phyloP scores from a whole-genome alignment of 164 flowering plant genomes.

The Liriodendron chinense region DNA sequence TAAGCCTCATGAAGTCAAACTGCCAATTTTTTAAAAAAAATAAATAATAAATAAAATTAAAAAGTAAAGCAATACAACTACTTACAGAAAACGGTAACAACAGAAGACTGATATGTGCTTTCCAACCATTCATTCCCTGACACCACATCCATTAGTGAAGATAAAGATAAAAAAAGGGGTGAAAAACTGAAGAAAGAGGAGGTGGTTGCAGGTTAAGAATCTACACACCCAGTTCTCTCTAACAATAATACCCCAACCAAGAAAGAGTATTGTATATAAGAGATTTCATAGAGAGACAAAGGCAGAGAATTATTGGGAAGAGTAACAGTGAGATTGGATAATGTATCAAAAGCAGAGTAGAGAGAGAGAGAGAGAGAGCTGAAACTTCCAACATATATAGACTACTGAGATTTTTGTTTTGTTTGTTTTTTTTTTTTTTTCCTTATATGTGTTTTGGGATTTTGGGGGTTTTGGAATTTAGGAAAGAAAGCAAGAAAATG shows the following conservation, averaged over 20 bases:
- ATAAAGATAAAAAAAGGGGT: conserved; percentile 10
- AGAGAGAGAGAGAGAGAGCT: background rate
- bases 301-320: conserved; percentile 9
- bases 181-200: conserved; percentile 3
- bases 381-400: background rate
- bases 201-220: conserved; percentile 15
- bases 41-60: background rate
- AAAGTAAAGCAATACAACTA: conserved; percentile 14
- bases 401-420: conserved; percentile 7
- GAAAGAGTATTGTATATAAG: background rate
- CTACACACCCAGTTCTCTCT: background rate
- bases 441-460: background rate
- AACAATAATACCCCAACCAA: background rate
- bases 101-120: conserved; percentile 34
- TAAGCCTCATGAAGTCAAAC: no score
- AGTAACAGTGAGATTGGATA: conserved; percentile 7
- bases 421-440: background rate
- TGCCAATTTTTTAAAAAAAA: background rate
- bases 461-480: background rate
- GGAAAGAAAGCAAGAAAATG: background rate
- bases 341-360: background rate
- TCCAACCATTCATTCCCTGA: conserved; percentile 61
- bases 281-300: background rate
- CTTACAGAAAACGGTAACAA: conserved; percentile 32
- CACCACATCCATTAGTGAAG: conserved; percentile 44